phyloP scores from a whole-genome alignment of 164 flowering plant species.

The Dillenia suffruticosa region DNA sequence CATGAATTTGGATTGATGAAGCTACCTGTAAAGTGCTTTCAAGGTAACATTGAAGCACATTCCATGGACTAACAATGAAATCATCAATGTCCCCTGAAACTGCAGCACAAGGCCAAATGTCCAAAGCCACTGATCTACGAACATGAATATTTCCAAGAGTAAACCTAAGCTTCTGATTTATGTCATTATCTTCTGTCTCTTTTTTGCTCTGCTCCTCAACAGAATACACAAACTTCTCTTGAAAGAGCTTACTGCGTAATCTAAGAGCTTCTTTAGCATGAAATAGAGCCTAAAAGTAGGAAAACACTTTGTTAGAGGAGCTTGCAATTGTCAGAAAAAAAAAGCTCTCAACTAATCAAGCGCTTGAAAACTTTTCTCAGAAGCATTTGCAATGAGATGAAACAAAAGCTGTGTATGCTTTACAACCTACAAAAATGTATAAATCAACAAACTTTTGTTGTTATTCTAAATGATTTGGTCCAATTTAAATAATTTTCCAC shows the following conservation, averaged over 20 bases:
- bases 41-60: constrained; percentile 73
- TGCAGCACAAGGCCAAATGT: constrained; percentile 39
- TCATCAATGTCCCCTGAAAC: constrained; percentile 30
- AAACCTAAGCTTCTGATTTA: constrained; percentile 15
- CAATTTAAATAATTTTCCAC: no score
- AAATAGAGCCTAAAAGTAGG: constrained; percentile 59
- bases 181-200: constrained; percentile 21
- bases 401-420: background rate
- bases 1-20: background rate
- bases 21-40: constrained; percentile 93
- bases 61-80: constrained; percentile 74
- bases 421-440: background rate
- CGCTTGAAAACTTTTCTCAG: no score
- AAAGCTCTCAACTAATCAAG: background rate
- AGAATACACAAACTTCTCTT: constrained; percentile 47
- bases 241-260: constrained; percentile 58
- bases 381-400: no score
- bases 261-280: constrained; percentile 74
- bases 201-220: constrained; percentile 34
- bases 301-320: background rate
- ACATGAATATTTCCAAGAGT: constrained; percentile 32
- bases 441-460: background rate
- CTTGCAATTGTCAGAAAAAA: background rate
- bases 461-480: no score
- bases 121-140: constrained; percentile 30